Evolutionary conservation across 768 basidiomycete genomes (phyloP).

Genomic region (Kwoniella mangroviensis): DNA sequence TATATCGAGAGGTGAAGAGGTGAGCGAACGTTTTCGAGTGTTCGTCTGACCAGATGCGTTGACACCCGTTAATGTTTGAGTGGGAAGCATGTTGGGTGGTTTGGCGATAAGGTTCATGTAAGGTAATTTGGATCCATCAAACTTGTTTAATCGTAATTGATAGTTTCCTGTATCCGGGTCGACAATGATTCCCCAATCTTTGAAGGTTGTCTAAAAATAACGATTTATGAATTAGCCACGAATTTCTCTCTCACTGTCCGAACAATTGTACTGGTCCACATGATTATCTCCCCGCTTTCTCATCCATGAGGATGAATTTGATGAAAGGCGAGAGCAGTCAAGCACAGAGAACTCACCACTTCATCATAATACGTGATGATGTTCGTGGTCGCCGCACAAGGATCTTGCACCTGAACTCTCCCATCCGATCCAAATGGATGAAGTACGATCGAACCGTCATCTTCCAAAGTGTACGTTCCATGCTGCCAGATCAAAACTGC

Average conservation of each 20-base stretch:
- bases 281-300: no score
- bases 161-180: constrained; percentile 66
- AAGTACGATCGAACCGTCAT: constrained; percentile 80
- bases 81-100: constrained; percentile 86
- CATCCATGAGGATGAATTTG: no score
- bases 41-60: constrained; percentile 53
- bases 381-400: constrained; percentile 85
- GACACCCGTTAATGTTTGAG: constrained; percentile 64
- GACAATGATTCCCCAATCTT: constrained; percentile 72
- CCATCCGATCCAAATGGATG: constrained; percentile 77
- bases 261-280: no score
- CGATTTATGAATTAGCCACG: neutral
- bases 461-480: constrained; percentile 70
- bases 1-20: constrained; percentile 27
- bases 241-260: no score
- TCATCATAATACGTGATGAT: constrained; percentile 82
- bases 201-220: constrained; percentile 45
- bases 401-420: constrained; percentile 91
- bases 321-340: no score
- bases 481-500: constrained; percentile 89
- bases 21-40: constrained; percentile 47
- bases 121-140: constrained; percentile 75
- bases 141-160: constrained; percentile 77
- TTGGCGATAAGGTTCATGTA: constrained; percentile 63
- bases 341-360: constrained; percentile 62